These are phyloP conservation scores for Heterobasidion annosum DNA, from an alignment of 1,284 basidiomycete genomes.

Conservation along the genomic window DNA sequence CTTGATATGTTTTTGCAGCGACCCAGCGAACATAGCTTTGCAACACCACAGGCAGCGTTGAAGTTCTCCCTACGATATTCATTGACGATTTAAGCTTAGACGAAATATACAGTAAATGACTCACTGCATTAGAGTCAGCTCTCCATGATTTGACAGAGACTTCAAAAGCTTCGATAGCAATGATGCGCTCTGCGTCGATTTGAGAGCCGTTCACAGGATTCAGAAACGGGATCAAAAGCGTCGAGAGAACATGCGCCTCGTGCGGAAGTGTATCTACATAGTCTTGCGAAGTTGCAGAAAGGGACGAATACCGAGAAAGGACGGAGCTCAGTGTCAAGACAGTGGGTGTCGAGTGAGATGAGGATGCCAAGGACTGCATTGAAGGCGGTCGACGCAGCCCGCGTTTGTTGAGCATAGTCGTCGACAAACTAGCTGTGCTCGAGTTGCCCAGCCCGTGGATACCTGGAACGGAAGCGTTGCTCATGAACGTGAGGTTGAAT, in stretches of 20 bases:
- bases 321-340: slow-evolving; percentile 32
- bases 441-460: slow-evolving; percentile 15
- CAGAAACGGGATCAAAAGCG: slow-evolving; percentile 48
- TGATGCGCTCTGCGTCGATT: slow-evolving; percentile 40
- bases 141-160: slow-evolving; percentile 46
- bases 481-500: slow-evolving; percentile 41
- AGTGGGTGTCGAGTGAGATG: slow-evolving; percentile 15
- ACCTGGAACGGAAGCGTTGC: slow-evolving; percentile 24
- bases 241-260: slow-evolving; percentile 49
- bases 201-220: slow-evolving; percentile 21
- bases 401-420: slow-evolving; percentile 18
- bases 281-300: slow-evolving; percentile 17
- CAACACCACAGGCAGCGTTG: slow-evolving; percentile 63
- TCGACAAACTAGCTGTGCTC: slow-evolving; percentile 13
- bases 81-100: background rate
- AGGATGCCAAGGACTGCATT: slow-evolving; percentile 20
- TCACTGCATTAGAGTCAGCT: slow-evolving; percentile 37
- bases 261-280: slow-evolving; percentile 30
- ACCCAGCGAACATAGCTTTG: slow-evolving; percentile 31
- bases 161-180: slow-evolving; percentile 56
- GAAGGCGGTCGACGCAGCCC: slow-evolving; percentile 31
- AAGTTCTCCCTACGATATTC: slow-evolving; percentile 31
- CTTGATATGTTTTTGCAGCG: slow-evolving; percentile 29
- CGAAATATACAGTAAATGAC: slow-evolving; percentile 6
- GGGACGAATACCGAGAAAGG: slow-evolving; percentile 33